phyloP scores from a whole-genome alignment of 352 stramenopile species.

The Phytophthora pistaciae region DNA sequence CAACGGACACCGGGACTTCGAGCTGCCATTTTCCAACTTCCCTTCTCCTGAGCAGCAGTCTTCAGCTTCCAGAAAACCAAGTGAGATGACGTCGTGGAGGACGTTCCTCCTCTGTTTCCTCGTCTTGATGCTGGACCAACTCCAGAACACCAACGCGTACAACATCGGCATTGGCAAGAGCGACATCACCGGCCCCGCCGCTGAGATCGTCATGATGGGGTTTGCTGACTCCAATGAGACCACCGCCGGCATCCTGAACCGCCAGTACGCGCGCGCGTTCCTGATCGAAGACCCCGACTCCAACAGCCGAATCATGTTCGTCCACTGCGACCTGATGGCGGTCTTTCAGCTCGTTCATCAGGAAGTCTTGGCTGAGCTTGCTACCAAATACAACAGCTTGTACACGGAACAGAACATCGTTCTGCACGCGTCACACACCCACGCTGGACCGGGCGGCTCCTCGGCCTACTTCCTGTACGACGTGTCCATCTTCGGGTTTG shows the following conservation, averaged over 20 bases:
- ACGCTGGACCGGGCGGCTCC: background rate
- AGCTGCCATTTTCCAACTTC: too few relatives aligned
- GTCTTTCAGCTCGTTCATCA: conserved; percentile 1
- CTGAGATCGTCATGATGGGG: conserved; percentile 1
- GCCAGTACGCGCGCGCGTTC: background rate
- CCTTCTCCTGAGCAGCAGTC: too few relatives aligned
- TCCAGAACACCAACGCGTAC: background rate
- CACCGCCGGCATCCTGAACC: background rate
- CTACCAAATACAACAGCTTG: background rate
- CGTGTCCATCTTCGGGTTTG: conserved; percentile 1
- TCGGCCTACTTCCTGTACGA: background rate
- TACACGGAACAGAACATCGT: conserved; percentile 1
- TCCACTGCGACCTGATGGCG: conserved; percentile 1
- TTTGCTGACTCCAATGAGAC: background rate
- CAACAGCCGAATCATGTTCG: conserved; percentile 7
- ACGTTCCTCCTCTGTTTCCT: background rate
- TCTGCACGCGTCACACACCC: too few relatives aligned
- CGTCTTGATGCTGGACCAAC: background rate
- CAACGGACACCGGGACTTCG: too few relatives aligned
- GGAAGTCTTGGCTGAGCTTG: background rate
- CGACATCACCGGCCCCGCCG: background rate
- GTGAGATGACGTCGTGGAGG: background rate
- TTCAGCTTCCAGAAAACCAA: too few relatives aligned
- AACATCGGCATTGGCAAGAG: conserved; percentile 4
- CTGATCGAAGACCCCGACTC: conserved; percentile 1